These are phyloP conservation scores for Capsella rubella DNA, from an alignment of 441 rosid species.

Conservation along the genomic window DNA sequence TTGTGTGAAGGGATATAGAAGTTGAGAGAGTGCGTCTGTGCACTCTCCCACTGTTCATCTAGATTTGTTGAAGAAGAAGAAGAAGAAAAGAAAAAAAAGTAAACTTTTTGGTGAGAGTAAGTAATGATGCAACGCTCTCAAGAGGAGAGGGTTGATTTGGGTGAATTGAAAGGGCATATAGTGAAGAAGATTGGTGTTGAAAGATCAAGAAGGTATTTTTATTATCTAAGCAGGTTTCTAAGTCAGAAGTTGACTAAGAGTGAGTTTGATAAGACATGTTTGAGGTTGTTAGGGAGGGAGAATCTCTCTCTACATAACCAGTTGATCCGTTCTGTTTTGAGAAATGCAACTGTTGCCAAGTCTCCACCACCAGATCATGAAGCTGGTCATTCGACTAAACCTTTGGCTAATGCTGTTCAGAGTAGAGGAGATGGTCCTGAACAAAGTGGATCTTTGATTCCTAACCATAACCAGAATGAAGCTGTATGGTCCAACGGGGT, in stretches of 20 bases:
- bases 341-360: constrained; percentile 53
- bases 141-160: constrained; percentile 48
- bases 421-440: constrained; percentile 39
- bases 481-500: constrained; percentile 63
- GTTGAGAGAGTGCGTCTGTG: constrained; percentile 41
- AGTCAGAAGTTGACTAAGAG: constrained; percentile 58
- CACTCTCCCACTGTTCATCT: constrained; percentile 37
- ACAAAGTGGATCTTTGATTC: constrained; percentile 44
- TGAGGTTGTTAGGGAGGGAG: constrained; percentile 60
- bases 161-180: constrained; percentile 55
- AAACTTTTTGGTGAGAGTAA: constrained; percentile 7
- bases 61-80: constrained; percentile 2
- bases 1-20: constrained; percentile 43
- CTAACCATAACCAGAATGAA: constrained; percentile 59
- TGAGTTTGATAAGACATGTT: constrained; percentile 58
- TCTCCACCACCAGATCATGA: constrained; percentile 42
- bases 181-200: constrained; percentile 62
- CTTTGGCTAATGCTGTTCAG: constrained; percentile 25
- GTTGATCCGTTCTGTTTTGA: constrained; percentile 57
- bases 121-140: constrained; percentile 53
- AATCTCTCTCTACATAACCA: constrained; percentile 65
- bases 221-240: constrained; percentile 54
- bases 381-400: constrained; percentile 32
- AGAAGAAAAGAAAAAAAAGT: not conserved
- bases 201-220: constrained; percentile 53